Evolutionary conservation across 2,329 filamentous ascomycete genomes (phyloP), one percentile per base, ranked within the genome.

Genomic region (Xylaria hypoxylon): DNA sequence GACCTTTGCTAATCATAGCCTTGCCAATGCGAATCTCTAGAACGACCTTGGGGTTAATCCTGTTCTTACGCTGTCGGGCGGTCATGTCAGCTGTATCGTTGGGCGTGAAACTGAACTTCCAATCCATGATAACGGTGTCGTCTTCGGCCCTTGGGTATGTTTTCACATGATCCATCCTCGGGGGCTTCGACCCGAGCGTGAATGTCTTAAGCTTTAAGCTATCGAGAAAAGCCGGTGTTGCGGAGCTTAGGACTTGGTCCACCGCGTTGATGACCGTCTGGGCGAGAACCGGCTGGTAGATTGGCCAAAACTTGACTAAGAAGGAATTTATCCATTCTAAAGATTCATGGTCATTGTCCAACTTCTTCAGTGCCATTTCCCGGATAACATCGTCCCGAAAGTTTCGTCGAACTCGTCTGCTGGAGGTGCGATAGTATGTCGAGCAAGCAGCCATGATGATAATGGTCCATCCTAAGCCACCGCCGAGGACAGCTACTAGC

Each of bases 251-350:
- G 57, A 99, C 94, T 82, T 98, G 96, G 76, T 99, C 96, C 53
- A 98, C 96, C 0, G 94, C 94, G 78, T 90, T 93, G 80, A 98
- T 92, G 74, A 99, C 92, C 24, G 93, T 96, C 72, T 96, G 89
- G 67, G 94, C 95, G 13, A 99, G 87, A 10, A 98, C 93, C 1
- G 96, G 96, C 62, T 96, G 93, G 78, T 97, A 98, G 75, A 99
- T 99, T 68, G 96, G 96, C 96, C 96, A 99, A 82, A 99, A 99
- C 79, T 99, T 99, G 81, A 96, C 89, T 74, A 99, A 79, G 82
- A 99, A 99, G 73, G 93, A 97, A 84, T 99, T 99, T 79, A 99
- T 98, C 96, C 96, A 99, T 79, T 99, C 96, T 55, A 99, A 84
- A 63, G 92, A 96, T 80, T 99, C 96, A 28, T 89, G 89, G 73